phyloP scores from a whole-genome alignment of 23 red algal species.

The Gracilariopsis chorda region DNA sequence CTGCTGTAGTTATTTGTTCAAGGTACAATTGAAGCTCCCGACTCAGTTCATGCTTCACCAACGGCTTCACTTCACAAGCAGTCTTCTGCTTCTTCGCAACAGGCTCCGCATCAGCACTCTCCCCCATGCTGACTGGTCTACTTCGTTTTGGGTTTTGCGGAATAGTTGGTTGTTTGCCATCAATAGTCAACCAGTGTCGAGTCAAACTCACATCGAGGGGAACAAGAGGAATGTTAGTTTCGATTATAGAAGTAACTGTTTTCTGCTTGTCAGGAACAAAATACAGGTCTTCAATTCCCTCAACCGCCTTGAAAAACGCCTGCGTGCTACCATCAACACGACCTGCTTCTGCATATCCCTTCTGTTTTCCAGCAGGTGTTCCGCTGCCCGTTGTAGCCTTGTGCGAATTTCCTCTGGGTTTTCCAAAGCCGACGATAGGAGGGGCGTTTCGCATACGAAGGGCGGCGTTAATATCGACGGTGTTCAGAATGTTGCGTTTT shows the following conservation, averaged over 20 bases:
- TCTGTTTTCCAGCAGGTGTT: not conserved
- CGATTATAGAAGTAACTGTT: constrained; percentile 63
- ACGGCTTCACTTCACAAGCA: constrained; percentile 51
- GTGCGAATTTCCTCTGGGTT: not conserved
- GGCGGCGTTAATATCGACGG: constrained; percentile 73
- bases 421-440: constrained; percentile 74
- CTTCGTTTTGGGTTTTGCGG: constrained; percentile 75
- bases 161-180: constrained; percentile 83
- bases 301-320: constrained; percentile 32
- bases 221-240: constrained; percentile 58
- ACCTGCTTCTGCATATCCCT: not conserved
- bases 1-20: constrained; percentile 59
- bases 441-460: constrained; percentile 82
- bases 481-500: constrained; percentile 69
- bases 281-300: constrained; percentile 57
- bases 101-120: not conserved
- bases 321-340: not conserved
- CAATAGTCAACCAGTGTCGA: constrained; percentile 91
- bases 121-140: not conserved
- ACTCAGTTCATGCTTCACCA: constrained; percentile 75
- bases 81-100: not conserved
- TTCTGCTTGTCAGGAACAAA: constrained; percentile 74
- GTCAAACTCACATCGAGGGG: constrained; percentile 70
- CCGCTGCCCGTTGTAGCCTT: not conserved
- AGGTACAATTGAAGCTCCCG: constrained; percentile 92